These are phyloP conservation scores for Xylaria sp. DNA, from an alignment of 2,329 filamentous ascomycete genomes.

Conservation along the genomic window DNA sequence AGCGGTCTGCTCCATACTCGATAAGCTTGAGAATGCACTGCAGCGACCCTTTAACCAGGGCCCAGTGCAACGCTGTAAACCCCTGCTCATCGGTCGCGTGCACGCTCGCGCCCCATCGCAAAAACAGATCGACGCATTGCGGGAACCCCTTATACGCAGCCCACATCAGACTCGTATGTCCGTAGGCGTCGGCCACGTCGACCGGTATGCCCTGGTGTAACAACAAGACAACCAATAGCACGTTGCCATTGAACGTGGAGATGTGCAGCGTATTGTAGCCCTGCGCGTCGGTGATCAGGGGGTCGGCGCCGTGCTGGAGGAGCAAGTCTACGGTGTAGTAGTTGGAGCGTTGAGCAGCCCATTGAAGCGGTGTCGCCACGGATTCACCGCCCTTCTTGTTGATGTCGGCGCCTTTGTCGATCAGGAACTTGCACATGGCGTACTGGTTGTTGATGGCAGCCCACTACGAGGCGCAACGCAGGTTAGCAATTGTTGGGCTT, in stretches of 20 bases:
- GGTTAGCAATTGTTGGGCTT: constrained; percentile 34
- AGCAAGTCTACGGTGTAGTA: constrained; percentile 96
- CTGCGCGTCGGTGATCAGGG: constrained; percentile 90
- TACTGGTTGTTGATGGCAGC: constrained; percentile 99
- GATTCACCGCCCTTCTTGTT: constrained; percentile 97
- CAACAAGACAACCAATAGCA: constrained; percentile 86
- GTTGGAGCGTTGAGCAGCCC: constrained; percentile 95
- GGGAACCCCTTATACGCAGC: constrained; percentile 97
- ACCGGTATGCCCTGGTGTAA: constrained; percentile 96
- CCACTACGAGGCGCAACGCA: constrained; percentile 71
- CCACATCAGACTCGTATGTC: constrained; percentile 98
- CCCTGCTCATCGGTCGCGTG: constrained; percentile 91
- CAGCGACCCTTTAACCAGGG: constrained; percentile 89
- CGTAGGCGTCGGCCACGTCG: constrained; percentile 87
- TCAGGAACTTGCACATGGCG: constrained; percentile 94
- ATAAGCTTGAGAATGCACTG: constrained; percentile 92
- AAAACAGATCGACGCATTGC: constrained; percentile 88
- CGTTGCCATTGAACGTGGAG: constrained; percentile 96
- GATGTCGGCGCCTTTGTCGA: constrained; percentile 85
- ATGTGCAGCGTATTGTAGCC: constrained; percentile 98
- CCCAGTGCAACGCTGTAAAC: constrained; percentile 96
- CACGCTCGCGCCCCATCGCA: constrained; percentile 95
- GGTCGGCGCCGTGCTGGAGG: constrained; percentile 90
- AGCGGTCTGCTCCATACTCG: constrained; percentile 94
- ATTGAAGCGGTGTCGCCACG: constrained; percentile 91